These are phyloP conservation scores for Leishmania amazonensis DNA, from an alignment of 208 protist species.

Conservation along the genomic window DNA sequence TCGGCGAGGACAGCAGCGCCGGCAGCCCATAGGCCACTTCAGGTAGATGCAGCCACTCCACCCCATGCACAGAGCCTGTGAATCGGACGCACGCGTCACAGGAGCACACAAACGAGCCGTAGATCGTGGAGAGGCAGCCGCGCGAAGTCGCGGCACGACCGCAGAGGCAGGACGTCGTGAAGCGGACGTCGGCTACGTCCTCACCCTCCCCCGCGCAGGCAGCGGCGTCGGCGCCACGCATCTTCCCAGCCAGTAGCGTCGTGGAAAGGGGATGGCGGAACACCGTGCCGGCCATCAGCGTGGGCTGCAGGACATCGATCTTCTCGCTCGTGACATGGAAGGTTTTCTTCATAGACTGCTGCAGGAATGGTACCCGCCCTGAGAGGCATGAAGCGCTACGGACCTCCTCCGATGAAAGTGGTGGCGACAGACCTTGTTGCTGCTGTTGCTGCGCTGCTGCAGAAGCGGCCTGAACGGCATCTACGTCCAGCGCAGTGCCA, in stretches of 20 bases:
- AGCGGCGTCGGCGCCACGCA: neutral
- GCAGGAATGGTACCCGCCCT: neutral
- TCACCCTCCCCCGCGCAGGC: conserved; percentile 1
- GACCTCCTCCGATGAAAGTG: neutral
- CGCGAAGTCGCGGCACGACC: conserved; percentile 25
- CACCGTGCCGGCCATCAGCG: conserved; percentile 8
- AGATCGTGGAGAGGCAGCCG: conserved; percentile 65
- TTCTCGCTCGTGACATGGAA: conserved; percentile 19
- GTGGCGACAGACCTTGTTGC: neutral
- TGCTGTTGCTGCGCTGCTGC: neutral
- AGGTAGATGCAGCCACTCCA: conserved; percentile 86
- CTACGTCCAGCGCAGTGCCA: conserved; percentile 52
- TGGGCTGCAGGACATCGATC: conserved; percentile 9
- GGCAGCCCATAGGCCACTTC: conserved; percentile 23
- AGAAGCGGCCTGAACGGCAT: conserved; percentile 25
- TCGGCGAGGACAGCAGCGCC: conserved; percentile 9
- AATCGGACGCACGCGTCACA: conserved; percentile 61
- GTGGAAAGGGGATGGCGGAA: neutral
- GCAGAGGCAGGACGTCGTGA: conserved; percentile 67
- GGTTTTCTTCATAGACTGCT: conserved; percentile 15
- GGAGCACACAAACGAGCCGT: conserved; percentile 76
- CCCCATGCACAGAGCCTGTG: conserved; percentile 42
- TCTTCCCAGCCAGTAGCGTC: neutral
- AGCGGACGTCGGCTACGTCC: conserved; percentile 27
- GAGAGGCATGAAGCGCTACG: neutral